Evolutionary conservation across 345 rosid genomes (phyloP), one percentile per base, ranked within the genome.

Genomic region (Hypericum perforatum): DNA sequence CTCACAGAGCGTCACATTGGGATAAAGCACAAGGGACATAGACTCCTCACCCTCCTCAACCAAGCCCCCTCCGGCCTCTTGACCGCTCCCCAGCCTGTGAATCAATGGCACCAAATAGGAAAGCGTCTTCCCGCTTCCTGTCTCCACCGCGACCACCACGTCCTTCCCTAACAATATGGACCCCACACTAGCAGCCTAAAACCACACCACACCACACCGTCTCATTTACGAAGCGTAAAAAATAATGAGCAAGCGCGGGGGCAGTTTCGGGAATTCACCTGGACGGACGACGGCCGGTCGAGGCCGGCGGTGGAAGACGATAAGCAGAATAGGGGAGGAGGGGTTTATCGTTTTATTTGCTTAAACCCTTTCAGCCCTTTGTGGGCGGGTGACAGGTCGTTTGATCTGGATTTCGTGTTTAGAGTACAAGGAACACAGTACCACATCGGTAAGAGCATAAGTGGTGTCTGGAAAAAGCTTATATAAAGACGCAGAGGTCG

Each of bases 1-100:
- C 37, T 92, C 95, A 49, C 98, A 92, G 0, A 92, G 72, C 80
- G 82, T 65, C 12, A 88, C 87, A 53, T 88, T 88, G 39, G 98
- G 98, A 55, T 96, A 88, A 53, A 92, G 90, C 58, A 92, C 81
- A 57, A 92, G 82, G 58, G 81, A 78, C 57, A 74, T 36, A 49
- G 6, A 22, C 58, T 32, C 48, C 37, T 47, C 60, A 47, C 57
- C 43, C 16, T 66, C 67, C 8, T 37, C 41, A 50, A 4, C 53
- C 4, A 38, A 36, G 53, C 46, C 43, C 51, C 42, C 73, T 5
- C 58, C 43, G 61, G 56, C 56, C 62, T 39, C 64, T 43, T 2
- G 39, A 0, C 48, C 64, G 52, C 39, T 39, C 9, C 66, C 68
- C 16, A 92, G 66, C 58, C 73, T 78, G 59, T 88, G 70, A 36